A percentile compares a stretch with the other conserved stretches of the same genome.
Conservation (phyloP, 495 filamentous ascomycete genomes). For the Annulohypoxylon stygium region DNA sequence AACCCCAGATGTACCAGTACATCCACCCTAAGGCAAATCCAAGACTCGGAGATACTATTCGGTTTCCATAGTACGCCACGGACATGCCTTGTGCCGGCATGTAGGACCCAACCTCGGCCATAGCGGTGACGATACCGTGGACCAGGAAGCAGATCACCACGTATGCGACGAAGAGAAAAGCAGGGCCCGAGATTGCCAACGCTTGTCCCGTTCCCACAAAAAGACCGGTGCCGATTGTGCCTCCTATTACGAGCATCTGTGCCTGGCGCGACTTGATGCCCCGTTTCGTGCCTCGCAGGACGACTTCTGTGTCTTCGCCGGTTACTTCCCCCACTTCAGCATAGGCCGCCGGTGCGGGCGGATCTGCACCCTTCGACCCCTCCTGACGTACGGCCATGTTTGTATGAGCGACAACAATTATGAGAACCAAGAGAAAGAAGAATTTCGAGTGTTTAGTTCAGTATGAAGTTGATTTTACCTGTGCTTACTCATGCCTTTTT, state of each 20-base stretch:
- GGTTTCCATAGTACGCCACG: constrained; percentile 42
- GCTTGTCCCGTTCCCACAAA: constrained; percentile 56
- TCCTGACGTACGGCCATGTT: constrained; percentile 17
- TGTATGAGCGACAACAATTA: neutral
- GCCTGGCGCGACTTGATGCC: constrained; percentile 59
- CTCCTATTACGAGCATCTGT: constrained; percentile 73
- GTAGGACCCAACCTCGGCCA: constrained; percentile 66
- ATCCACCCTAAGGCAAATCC: constrained; percentile 84
- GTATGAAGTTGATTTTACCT: neutral
- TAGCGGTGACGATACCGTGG: constrained; percentile 39
- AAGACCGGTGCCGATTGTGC: constrained; percentile 70
- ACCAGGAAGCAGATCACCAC: constrained; percentile 47
- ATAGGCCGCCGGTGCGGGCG: neutral
- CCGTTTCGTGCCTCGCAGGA: constrained; percentile 34
- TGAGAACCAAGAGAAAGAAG: neutral
- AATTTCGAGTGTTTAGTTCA: neutral
- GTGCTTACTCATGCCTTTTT: constrained; percentile 26
- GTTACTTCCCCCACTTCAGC: neutral
- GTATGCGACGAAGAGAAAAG: constrained; percentile 58
- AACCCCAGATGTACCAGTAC: constrained; percentile 54
- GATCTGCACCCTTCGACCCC: constrained; percentile 20
- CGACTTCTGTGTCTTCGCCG: constrained; percentile 23
- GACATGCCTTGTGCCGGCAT: constrained; percentile 59
- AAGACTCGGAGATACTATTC: constrained; percentile 54
- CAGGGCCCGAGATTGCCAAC: constrained; percentile 49